Evolutionary conservation across 805 yeast genomes (phyloP).

Genomic region (Clavispora fructus): DNA sequence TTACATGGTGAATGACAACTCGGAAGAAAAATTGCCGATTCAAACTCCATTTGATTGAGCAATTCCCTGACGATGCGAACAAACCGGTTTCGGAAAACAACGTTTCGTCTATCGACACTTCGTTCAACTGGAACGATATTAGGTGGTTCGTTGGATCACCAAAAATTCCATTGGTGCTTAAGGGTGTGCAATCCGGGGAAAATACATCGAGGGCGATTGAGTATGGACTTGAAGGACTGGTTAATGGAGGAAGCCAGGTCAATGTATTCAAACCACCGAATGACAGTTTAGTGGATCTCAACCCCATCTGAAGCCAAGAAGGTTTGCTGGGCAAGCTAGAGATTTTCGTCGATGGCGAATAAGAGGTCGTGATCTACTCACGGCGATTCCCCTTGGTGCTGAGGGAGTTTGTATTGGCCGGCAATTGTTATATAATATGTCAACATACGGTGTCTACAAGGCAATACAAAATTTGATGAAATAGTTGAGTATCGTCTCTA

Average conservation of each 20-base stretch:
- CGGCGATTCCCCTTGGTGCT: conserved; percentile 75
- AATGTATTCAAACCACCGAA: conserved; percentile 60
- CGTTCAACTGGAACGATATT: conserved; percentile 35
- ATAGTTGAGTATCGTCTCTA: conserved; percentile 32
- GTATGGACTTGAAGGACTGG: conserved; percentile 56
- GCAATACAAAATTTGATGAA: conserved; percentile 61
- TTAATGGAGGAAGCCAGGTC: conserved; percentile 68
- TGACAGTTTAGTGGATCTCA: conserved; percentile 54
- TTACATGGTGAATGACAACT: too few relatives aligned
- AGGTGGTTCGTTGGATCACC: conserved; percentile 37
- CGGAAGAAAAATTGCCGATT: too few relatives aligned
- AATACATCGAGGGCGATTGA: conserved; percentile 58
- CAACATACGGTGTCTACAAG: conserved; percentile 67
- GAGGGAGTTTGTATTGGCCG: conserved; percentile 72
- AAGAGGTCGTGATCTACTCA: conserved; percentile 71
- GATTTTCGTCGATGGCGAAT: conserved; percentile 70
- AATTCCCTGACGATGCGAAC: too few relatives aligned
- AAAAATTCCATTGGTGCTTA: conserved; percentile 48
- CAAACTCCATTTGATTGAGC: too few relatives aligned
- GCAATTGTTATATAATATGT: conserved; percentile 71
- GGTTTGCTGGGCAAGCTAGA: conserved; percentile 49
- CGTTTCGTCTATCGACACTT: conserved; percentile 61
- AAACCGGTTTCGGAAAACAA: too few relatives aligned
- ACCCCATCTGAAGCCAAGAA: conserved; percentile 36
- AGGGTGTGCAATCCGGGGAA: conserved; percentile 65